Percentiles rank a stretch among this genome's conserved stretches.
Conservation (phyloP, 208 protist genomes). For the Trypanosoma melophagium region DNA sequence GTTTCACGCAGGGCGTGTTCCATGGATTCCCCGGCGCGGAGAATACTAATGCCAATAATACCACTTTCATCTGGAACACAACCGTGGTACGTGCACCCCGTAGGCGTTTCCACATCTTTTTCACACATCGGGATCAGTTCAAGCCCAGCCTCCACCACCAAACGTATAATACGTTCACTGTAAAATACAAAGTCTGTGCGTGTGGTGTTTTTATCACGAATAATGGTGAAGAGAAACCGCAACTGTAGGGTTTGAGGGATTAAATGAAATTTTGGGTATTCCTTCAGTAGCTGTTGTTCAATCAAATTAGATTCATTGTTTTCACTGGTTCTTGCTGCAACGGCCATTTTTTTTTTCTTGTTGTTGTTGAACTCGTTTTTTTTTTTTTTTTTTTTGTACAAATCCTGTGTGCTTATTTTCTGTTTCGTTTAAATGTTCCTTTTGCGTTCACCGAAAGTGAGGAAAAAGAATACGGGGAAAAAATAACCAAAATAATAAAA, state of each 20-base stretch:
- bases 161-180: conserved; percentile 94
- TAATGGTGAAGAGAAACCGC: conserved; percentile 93
- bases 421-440: too few relatives aligned
- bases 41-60: conserved; percentile 96
- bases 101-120: conserved; percentile 91
- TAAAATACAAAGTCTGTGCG: conserved; percentile 97
- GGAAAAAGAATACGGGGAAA: too few relatives aligned
- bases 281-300: too few relatives aligned
- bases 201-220: conserved; percentile 88
- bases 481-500: too few relatives aligned
- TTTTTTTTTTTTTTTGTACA: too few relatives aligned
- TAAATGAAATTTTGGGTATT: conserved; percentile 52
- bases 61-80: conserved; percentile 68
- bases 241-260: conserved; percentile 89
- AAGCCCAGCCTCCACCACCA: conserved; percentile 93
- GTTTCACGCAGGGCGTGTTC: conserved; percentile 92
- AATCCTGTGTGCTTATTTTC: too few relatives aligned
- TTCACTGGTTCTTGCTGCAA: too few relatives aligned
- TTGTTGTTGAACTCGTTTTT: too few relatives aligned
- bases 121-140: conserved; percentile 85
- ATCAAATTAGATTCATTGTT: too few relatives aligned
- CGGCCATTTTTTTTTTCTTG: not conserved
- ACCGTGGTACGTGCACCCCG: conserved; percentile 74
- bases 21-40: conserved; percentile 97
- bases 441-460: too few relatives aligned